A percentile compares a stretch with the other conserved stretches of the same genome.
phyloP scores from a whole-genome alignment of 2,329 filamentous ascomycete species.

The Sporothrix protearum region DNA sequence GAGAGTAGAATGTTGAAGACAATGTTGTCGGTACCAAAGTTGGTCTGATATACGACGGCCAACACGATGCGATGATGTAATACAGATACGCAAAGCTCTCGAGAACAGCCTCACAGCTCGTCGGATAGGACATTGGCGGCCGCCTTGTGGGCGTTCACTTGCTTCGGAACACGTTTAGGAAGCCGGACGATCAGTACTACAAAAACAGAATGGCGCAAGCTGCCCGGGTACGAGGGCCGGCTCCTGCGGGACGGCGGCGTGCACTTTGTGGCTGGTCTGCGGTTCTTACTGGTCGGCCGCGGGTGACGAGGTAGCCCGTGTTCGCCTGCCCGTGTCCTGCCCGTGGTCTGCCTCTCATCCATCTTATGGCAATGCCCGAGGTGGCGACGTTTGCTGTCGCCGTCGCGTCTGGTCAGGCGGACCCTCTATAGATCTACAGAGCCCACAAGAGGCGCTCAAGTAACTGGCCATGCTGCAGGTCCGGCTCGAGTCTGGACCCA shows the following conservation, averaged over 20 bases:
- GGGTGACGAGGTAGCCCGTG: constrained; percentile 41
- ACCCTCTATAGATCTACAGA: constrained; percentile 32
- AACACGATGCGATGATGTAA: not conserved
- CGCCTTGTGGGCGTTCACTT: constrained; percentile 39
- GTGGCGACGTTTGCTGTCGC: constrained; percentile 33
- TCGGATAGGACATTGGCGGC: constrained; percentile 31
- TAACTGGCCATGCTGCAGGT: constrained; percentile 35
- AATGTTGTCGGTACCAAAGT: not conserved
- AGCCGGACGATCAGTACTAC: constrained; percentile 44
- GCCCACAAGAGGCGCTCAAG: constrained; percentile 33
- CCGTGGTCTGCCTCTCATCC: constrained; percentile 53
- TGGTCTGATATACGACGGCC: not conserved
- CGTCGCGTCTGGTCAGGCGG: constrained; percentile 29
- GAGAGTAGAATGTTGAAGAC: too few species aligned
- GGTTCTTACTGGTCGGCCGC: constrained; percentile 53
- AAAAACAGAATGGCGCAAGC: constrained; percentile 60
- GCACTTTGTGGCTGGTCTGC: constrained; percentile 63
- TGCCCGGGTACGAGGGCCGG: constrained; percentile 68
- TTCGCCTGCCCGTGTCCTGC: too few species aligned
- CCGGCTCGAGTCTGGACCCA: constrained; percentile 33
- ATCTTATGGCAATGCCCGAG: constrained; percentile 42
- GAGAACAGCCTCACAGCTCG: not conserved
- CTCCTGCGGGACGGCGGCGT: constrained; percentile 75
- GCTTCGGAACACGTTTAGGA: constrained; percentile 44
- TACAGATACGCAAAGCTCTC: not conserved